Evolutionary conservation across 73 alveolate species (phyloP), one percentile per base, ranked within the genome.

Genomic region (Symbiodinium natans): DNA sequence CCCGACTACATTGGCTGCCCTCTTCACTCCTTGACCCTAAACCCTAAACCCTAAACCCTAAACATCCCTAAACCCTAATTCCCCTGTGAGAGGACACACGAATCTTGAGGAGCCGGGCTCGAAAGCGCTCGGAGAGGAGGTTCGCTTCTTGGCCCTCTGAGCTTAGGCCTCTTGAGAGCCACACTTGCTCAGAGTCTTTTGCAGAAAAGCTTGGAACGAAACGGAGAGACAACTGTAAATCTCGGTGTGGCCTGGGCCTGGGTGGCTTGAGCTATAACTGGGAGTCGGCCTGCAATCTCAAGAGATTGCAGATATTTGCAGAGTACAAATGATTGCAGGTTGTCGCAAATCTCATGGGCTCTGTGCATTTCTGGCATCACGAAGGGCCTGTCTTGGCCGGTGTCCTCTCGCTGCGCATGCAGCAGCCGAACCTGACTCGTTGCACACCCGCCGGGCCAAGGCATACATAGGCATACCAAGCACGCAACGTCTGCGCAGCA

Each of bases 91-190:
- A n/a, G n/a, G n/a, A n/a, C n/a, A 29, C 59, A 46, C 59, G 13
- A 46, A 46, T 6, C 13, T 46, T 13, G 13, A 23, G 38, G 86
- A 2, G 93, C 52, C 40, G 48, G 42, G 31, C 95, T 17, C 73
- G 41, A 39, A 89, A 89, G 17, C 95, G 85, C 74, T 89, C 95
- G 21, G 95, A 40, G 43, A 89, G 41, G 38, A 89, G 56, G 34
- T 63, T 83, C 33, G 80, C 80, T 63, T 63, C 80, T 13, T n/a
- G 80, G 36, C 80, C 33, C 80, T 63, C 80, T 63, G 29, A 31
- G 36, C 33, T 29, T 29, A 52, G 23, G 71, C 71, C 71, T 52
- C 4, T 23, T 52, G n/a, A n/a, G n/a, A n/a, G n/a, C n/a, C n/a
- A n/a, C n/a, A n/a, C n/a, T n/a, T n/a, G n/a, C n/a, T n/a, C n/a